phyloP scores from a whole-genome alignment of 2,329 filamentous ascomycete genomes.

The Lasiodiplodia sp. region DNA sequence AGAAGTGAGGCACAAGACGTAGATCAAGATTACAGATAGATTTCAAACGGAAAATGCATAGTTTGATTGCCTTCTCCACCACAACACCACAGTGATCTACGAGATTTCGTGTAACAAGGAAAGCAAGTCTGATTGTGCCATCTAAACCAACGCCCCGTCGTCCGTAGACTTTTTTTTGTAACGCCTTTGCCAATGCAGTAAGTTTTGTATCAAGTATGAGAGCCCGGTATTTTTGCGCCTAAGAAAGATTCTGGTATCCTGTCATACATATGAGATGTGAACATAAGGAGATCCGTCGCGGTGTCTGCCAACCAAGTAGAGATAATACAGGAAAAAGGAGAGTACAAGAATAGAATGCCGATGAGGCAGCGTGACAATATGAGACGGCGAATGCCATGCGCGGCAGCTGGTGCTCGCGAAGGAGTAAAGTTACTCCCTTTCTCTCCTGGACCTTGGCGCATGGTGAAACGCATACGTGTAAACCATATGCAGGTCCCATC shows the following conservation, averaged over 20 bases:
- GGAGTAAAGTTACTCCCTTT: not conserved
- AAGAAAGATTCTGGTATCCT: not conserved
- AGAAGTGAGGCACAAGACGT: not conserved
- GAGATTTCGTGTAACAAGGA: not conserved
- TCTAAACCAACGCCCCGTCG: not conserved
- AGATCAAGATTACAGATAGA: not conserved
- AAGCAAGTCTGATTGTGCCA: not conserved
- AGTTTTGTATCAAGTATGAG: not conserved
- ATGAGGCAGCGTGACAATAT: not conserved
- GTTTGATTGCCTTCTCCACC: not conserved
- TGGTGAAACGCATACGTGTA: slow-evolving; percentile 10
- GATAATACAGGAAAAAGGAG: slow-evolving; percentile 4
- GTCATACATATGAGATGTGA: slow-evolving; percentile 7
- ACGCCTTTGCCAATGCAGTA: slow-evolving; percentile 8
- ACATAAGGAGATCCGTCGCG: slow-evolving; percentile 14
- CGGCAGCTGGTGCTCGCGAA: not conserved
- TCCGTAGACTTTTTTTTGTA: not conserved
- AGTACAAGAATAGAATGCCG: not conserved
- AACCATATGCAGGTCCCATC: slow-evolving; percentile 7
- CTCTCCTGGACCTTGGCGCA: not conserved
- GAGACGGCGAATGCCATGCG: not conserved
- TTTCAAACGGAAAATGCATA: not conserved
- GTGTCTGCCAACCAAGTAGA: not conserved
- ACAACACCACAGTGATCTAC: not conserved
- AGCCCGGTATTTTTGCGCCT: not conserved